Evolutionary conservation across 176 grass and related monocot genomes (phyloP), one percentile per base, ranked within the genome.

Genomic region (Themeda triandra): DNA sequence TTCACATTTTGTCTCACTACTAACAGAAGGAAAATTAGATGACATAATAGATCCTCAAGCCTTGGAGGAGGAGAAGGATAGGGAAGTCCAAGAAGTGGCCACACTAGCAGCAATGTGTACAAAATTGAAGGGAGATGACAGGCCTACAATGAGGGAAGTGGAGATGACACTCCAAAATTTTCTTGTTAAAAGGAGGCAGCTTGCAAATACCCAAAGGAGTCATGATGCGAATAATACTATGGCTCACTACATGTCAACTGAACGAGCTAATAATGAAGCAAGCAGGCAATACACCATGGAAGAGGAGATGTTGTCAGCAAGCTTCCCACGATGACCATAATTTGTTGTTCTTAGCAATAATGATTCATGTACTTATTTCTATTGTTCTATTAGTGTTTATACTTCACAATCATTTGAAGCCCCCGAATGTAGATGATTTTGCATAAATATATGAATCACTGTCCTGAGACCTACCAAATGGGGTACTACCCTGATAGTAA

Each of bases 201-300:
- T 40, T 69, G 10, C 53, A 23, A 33, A 29, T 41, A 64, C 14
- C 67, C 17, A 51, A 31, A 83, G 13, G 51, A 87, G 78, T 54
- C 23, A 32, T 8, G 40, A 78, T 21, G 53, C 25, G 1, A 42
- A 69, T 69, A 30, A 6, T 23, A 83, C n/a, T 64, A 28, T 40
- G 32, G 10, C 2, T 14, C 54, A 14, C 1, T 73, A 83, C 27
- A 86, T 27, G 53, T 66, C 84, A 82, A 73, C 6, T 19, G 18
- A 71, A 44, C 49, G 62, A n/a, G 66, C 21, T 36, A 59, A 7
- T 5, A 56, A 63, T 2, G 83, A 51, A 48, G 27, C 58, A 58
- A 86, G 71, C 21, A 86, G 76, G 11, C 42, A 81, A 62, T 81
- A 80, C 13, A 89, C 77, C 29, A 85, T 85, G 60, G 77, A 89